Conservation (phyloP, 2,329 filamentous ascomycete species). For the Sporothrix protearum region DNA sequence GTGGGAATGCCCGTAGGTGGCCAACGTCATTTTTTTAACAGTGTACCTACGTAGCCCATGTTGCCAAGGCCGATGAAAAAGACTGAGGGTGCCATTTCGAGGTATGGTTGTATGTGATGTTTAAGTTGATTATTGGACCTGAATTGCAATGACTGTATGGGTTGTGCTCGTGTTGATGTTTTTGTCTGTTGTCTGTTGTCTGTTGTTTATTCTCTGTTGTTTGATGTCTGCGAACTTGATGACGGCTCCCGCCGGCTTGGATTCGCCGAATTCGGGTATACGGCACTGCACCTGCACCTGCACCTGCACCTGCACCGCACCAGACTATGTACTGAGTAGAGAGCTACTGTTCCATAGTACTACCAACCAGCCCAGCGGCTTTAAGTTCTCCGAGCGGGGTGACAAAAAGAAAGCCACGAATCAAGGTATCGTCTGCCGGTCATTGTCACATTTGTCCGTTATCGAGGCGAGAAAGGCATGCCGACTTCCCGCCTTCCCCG, state of each 20-base stretch:
- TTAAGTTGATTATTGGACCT: conserved; percentile 19
- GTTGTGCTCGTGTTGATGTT: background rate
- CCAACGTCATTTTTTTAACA: background rate
- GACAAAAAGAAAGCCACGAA: background rate
- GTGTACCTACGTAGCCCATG: conserved; percentile 66
- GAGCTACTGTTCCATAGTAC: background rate
- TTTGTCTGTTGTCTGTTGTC: background rate
- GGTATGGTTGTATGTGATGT: background rate
- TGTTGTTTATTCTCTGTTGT: too few relatives aligned
- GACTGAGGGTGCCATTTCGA: conserved; percentile 60
- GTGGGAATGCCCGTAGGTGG: background rate
- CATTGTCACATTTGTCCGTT: background rate
- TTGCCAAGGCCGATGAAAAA: conserved; percentile 83
- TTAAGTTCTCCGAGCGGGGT: background rate
- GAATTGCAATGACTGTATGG: background rate
- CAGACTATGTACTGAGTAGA: background rate
- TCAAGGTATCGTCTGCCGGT: background rate
- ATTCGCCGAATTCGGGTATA: background rate
- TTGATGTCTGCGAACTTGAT: background rate
- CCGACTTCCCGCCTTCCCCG: background rate
- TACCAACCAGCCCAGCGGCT: background rate
- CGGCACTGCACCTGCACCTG: background rate
- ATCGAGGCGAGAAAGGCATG: too few relatives aligned
- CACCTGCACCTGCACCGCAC: background rate
- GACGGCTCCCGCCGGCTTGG: background rate